These are phyloP conservation scores for Warburgia ugandensis DNA, from an alignment of 164 flowering plant species.

Conservation along the genomic window DNA sequence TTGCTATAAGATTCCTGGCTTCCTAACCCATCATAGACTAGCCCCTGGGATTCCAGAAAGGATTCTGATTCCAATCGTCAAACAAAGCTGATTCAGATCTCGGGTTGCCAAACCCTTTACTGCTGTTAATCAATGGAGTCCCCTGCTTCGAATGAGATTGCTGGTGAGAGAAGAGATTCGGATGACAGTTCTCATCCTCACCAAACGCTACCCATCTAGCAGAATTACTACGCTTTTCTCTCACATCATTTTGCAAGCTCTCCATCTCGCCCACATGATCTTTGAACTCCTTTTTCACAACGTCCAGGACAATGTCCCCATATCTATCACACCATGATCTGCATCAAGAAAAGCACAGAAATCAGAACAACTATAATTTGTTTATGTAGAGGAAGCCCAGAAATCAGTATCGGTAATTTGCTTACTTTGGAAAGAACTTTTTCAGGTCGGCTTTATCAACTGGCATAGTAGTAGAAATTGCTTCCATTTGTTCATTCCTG, in stretches of 20 bases:
- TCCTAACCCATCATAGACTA: conserved; percentile 10
- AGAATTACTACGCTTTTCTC: conserved; percentile 28
- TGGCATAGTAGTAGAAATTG: conserved; percentile 73
- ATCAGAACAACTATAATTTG: background rate
- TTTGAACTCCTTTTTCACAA: conserved; percentile 81
- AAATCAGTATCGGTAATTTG: background rate
- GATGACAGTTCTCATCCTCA: conserved; percentile 42
- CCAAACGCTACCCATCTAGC: conserved; percentile 58
- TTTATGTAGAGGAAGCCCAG: background rate
- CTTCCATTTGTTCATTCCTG: conserved; percentile 77
- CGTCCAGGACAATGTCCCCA: conserved; percentile 70
- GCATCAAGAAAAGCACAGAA: background rate
- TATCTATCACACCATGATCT: conserved; percentile 78
- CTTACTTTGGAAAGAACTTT: conserved; percentile 76
- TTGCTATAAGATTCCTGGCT: no score
- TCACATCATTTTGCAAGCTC: conserved; percentile 27
- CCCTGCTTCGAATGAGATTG: conserved; percentile 9
- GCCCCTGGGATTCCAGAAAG: conserved; percentile 32
- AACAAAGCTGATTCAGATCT: conserved; percentile 19
- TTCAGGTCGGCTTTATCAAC: conserved; percentile 72
- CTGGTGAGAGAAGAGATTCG: conserved; percentile 37
- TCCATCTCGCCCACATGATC: conserved; percentile 72
- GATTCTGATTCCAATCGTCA: conserved; percentile 27
- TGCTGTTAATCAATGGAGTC: conserved; percentile 7
- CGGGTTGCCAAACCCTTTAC: no score